These are phyloP conservation scores for Coniochaeta sp. DNA, from an alignment of 2,329 filamentous ascomycete genomes.

Conservation along the genomic window DNA sequence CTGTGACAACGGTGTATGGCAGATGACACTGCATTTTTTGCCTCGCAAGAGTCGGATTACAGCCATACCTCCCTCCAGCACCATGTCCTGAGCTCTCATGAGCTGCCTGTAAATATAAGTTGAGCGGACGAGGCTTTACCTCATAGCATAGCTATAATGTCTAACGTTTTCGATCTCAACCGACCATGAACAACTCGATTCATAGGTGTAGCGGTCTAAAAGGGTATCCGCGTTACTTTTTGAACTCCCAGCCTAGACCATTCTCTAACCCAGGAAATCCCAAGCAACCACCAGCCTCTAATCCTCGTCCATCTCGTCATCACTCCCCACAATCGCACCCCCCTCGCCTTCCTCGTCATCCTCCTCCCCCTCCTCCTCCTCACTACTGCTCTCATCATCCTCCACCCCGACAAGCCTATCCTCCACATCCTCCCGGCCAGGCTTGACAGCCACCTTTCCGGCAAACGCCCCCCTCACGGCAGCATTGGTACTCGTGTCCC, in stretches of 20 bases:
- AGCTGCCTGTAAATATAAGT: too few relatives aligned
- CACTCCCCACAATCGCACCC: constrained; percentile 28
- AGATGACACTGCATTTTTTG: too few relatives aligned
- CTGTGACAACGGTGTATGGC: too few relatives aligned
- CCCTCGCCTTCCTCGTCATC: constrained; percentile 34
- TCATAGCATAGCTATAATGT: too few relatives aligned
- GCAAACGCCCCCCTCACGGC: constrained; percentile 82
- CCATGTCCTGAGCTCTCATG: too few relatives aligned
- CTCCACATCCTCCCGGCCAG: constrained; percentile 46
- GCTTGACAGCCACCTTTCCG: constrained; percentile 55
- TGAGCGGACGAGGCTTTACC: too few relatives aligned
- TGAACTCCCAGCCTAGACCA: not conserved
- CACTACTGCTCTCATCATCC: constrained; percentile 58
- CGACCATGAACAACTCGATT: too few relatives aligned
- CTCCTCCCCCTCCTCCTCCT: constrained; percentile 50
- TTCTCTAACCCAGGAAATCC: too few relatives aligned
- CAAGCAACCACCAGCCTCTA: constrained; percentile 15
- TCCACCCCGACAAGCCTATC: constrained; percentile 73
- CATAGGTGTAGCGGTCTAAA: not conserved
- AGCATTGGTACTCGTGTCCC: constrained; percentile 92
- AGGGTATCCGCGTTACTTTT: constrained; percentile 1
- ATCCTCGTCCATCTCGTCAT: constrained; percentile 52
- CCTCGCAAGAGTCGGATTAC: too few relatives aligned
- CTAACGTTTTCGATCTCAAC: too few relatives aligned
- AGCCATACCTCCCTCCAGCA: too few relatives aligned